Percentiles rank a stretch among this genome's conserved stretches.
These are phyloP conservation scores for Selaginella moellendorffii DNA, from an alignment of 75 land plant species.

Conservation along the genomic window DNA sequence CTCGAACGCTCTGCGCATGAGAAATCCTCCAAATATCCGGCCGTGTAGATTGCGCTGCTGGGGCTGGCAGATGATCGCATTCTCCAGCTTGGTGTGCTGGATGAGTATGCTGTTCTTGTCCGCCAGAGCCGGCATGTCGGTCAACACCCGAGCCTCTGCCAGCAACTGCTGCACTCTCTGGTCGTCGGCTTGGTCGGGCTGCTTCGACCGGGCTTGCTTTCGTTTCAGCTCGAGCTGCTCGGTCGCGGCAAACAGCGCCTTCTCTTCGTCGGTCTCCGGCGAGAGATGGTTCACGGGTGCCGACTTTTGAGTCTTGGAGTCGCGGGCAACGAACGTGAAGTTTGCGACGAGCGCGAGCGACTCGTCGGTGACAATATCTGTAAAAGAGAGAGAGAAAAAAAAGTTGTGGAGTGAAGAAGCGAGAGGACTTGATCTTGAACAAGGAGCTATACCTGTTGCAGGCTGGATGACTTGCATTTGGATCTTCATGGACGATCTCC, in stretches of 20 bases:
- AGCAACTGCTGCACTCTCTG: constrained; percentile 38
- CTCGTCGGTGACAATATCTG: constrained; percentile 14
- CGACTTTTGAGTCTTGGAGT: constrained; percentile 64
- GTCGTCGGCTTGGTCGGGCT: constrained; percentile 10
- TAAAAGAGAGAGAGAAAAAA: too few species aligned
- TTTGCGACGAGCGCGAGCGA: constrained; percentile 72
- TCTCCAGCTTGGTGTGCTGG: constrained; percentile 65
- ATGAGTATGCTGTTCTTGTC: constrained; percentile 78
- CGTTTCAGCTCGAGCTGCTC: constrained; percentile 41
- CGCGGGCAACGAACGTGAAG: constrained; percentile 92
- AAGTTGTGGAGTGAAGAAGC: too few species aligned
- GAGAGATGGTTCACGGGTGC: constrained; percentile 64
- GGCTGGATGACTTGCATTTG: constrained; percentile 60
- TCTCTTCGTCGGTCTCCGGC: constrained; percentile 74
- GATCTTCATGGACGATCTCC: constrained; percentile 86
- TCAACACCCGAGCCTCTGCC: constrained; percentile 64
- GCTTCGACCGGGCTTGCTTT: constrained; percentile 38
- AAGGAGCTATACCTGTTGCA: constrained; percentile 28
- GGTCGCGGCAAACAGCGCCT: constrained; percentile 38
- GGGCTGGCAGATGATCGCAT: constrained; percentile 84
- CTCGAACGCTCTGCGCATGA: constrained; percentile 89
- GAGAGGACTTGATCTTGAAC: too few species aligned
- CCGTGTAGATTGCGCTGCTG: constrained; percentile 91
- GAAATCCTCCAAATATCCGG: constrained; percentile 89
- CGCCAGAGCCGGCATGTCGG: constrained; percentile 91